These are phyloP conservation scores for Neolentinus lepideus DNA, from an alignment of 1,284 basidiomycete species.

Conservation along the genomic window DNA sequence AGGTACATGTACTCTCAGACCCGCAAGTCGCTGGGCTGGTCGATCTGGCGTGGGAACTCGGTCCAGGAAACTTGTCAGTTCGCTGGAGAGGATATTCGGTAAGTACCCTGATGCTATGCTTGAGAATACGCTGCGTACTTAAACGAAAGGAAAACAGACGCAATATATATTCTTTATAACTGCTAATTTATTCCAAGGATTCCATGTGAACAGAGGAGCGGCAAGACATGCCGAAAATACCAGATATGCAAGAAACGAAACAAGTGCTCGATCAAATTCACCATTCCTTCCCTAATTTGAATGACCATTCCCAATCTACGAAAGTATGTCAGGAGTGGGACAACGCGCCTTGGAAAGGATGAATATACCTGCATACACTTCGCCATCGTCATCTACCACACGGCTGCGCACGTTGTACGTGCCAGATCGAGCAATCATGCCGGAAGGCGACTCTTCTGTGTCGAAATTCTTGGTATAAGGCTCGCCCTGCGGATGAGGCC, in stretches of 20 bases:
- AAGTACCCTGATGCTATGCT: no score
- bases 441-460: constrained; percentile 73
- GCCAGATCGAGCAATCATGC: constrained; percentile 76
- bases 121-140: neutral
- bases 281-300: constrained; percentile 83
- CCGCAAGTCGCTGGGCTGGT: neutral
- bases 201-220: neutral
- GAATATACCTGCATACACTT: constrained; percentile 63
- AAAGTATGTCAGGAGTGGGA: constrained; percentile 2
- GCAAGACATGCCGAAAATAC: neutral
- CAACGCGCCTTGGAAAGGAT: neutral
- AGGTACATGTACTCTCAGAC: neutral
- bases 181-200: neutral
- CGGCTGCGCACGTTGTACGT: constrained; percentile 72
- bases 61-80: no score
- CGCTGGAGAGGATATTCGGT: no score
- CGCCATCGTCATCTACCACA: constrained; percentile 79
- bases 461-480: constrained; percentile 68
- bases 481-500: constrained; percentile 52
- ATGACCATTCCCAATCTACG: constrained; percentile 77
- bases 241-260: neutral
- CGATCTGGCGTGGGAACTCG: neutral
- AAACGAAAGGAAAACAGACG: neutral
- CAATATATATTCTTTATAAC: no score
- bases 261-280: constrained; percentile 19